Conservation (phyloP, 306 rosid species). For the Herpetospermum pedunculosum region DNA sequence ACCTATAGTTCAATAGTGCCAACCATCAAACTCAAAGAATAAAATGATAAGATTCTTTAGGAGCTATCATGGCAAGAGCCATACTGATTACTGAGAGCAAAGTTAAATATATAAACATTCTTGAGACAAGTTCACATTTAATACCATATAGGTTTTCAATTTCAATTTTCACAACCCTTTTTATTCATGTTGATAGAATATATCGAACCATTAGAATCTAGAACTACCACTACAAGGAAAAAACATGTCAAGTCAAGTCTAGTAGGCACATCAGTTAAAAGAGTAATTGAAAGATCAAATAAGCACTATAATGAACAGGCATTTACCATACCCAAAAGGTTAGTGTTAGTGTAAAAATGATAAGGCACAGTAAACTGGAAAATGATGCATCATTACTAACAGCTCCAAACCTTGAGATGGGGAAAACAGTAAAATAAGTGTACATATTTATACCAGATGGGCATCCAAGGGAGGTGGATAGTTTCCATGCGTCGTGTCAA, state of each 20-base stretch:
- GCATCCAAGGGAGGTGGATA: conserved; percentile 98
- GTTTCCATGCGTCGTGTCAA: conserved; percentile 61
- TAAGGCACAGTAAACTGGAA: not conserved
- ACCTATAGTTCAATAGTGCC: conserved; percentile 37
- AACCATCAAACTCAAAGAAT: conserved; percentile 12
- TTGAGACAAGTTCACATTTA: not conserved
- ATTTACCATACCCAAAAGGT: not conserved
- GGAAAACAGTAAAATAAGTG: not conserved
- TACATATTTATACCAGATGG: conserved; percentile 43
- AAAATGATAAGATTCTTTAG: not conserved
- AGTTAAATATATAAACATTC: not conserved
- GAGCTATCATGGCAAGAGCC: not conserved
- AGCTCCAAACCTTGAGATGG: not conserved
- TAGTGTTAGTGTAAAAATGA: not conserved
- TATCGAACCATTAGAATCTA: not conserved
- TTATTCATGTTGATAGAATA: not conserved
- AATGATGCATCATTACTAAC: not conserved
- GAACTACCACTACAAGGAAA: not conserved
- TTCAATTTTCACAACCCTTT: not conserved
- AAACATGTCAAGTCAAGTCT: not conserved
- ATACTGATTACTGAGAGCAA: not conserved
- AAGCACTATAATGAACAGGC: not conserved
- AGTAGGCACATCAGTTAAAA: not conserved
- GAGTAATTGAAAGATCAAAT: not conserved
- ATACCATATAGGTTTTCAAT: not conserved